Base-by-base conservation (phyloP, 805 yeast genomes). In the Metschnikowia vanudenii region DNA sequence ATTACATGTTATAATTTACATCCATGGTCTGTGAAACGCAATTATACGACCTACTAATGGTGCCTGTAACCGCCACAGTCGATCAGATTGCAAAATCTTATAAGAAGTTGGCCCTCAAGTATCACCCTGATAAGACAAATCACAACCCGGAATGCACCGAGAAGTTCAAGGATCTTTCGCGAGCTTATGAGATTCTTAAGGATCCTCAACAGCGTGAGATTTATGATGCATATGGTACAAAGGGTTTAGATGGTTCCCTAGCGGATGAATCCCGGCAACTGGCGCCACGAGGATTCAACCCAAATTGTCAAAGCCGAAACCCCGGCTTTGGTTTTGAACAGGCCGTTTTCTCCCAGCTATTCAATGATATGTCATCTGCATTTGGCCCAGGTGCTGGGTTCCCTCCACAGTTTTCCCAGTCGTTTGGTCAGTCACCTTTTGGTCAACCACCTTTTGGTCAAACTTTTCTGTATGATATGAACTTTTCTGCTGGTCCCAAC, bases 81-180 rank as follows among this genome's bases (percentile, higher is more conserved):
- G 76, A 69, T 31, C 74, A 70, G 45, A 71, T 72, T 26, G 88
- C 71, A 10, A 59, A 56, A 20, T 58, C 71, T 0, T 68, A 69
- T 43, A 67, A 67, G 45, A 65, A 61, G 43, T 59, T 62, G 44
- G 79, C 82, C 2, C 58, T 78, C 40, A 69, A 69, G 55, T 78
- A 73, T 58, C 91, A 84, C 59, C 91, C 91, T 1, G 91, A 84
- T 59, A 79, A 80, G 55, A 79, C 79, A 17, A 69, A 70, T 46
- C 77, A 72, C 51, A 64, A 78, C 14, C 78, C 76, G 6, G 73
- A 67, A 24, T 69, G 78, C 32, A 78, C 80, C 3, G 75, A 73
- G 47, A 68, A 64, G 50, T 87, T 85, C 65, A 82, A 82, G 64
- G 79, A 76, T 43, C 72, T 85, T 34, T 79, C 84, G 2, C 73